Conservation (phyloP, 2,329 filamentous ascomycete genomes). For the Stemphylium lycopersici region DNA sequence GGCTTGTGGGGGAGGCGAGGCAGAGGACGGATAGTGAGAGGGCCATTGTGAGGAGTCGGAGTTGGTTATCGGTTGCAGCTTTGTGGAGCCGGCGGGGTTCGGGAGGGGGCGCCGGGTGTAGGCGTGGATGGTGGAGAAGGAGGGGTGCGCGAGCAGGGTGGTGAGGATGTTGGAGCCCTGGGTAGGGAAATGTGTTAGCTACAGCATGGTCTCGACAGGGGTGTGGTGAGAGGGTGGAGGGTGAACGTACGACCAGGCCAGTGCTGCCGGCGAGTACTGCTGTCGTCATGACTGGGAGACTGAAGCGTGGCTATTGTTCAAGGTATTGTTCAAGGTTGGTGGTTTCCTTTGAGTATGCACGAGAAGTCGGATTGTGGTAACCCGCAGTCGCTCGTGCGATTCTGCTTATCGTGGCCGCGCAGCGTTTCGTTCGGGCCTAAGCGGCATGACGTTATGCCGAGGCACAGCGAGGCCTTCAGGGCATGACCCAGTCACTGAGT, state of each 20-base stretch:
- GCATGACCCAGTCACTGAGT: not conserved
- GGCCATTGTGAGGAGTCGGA: slow-evolving; percentile 73
- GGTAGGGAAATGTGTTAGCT: not conserved
- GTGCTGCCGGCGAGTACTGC: slow-evolving; percentile 68
- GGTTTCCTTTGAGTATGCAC: not conserved
- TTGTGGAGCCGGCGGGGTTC: slow-evolving; percentile 56
- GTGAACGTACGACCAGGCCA: slow-evolving; percentile 60
- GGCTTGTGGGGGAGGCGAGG: slow-evolving; percentile 63
- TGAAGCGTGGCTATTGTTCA: not conserved
- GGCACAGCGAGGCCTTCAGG: not conserved
- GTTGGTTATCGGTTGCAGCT: slow-evolving; percentile 70
- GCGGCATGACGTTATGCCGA: not conserved
- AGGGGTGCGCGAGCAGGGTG: slow-evolving; percentile 61
- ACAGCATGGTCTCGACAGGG: too few species aligned
- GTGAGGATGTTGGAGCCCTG: slow-evolving; percentile 77
- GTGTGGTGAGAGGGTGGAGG: not conserved
- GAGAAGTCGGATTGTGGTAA: not conserved
- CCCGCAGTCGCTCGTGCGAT: not conserved
- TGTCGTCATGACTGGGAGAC: slow-evolving; percentile 50
- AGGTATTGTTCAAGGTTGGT: too few species aligned
- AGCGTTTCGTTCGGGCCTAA: not conserved
- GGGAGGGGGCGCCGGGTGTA: slow-evolving; percentile 71
- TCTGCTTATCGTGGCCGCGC: not conserved
- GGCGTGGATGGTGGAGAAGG: slow-evolving; percentile 63
- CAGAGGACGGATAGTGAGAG: slow-evolving; percentile 61